Percentiles rank a stretch among this genome's conserved stretches.
Conservation (phyloP, 2,329 filamentous ascomycete species). For the Byssothecium circinans region DNA sequence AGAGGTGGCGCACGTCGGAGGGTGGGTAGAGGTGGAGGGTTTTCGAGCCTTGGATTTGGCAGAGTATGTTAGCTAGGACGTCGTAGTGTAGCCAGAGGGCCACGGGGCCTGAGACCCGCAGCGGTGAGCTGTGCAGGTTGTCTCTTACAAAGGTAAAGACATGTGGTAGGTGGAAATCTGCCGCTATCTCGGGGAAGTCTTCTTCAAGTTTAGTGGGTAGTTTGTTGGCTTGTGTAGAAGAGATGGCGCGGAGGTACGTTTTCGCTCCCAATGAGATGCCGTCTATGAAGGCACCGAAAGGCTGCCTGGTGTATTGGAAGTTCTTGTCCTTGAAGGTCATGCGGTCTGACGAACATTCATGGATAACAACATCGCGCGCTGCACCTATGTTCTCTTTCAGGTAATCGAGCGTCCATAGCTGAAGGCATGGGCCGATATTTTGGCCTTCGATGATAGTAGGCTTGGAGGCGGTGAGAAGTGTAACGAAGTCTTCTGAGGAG, state of each 20-base stretch:
- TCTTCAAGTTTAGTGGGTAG: conserved; percentile 67
- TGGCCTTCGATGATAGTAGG: conserved; percentile 68
- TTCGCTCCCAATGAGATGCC: conserved; percentile 59
- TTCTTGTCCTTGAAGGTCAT: conserved; percentile 87
- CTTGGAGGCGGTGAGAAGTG: conserved; percentile 58
- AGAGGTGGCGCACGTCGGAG: conserved; percentile 67
- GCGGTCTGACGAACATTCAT: conserved; percentile 64
- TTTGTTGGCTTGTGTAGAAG: conserved; percentile 67
- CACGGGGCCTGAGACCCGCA: conserved; percentile 77
- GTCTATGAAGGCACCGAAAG: conserved; percentile 68
- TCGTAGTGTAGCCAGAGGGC: conserved; percentile 93
- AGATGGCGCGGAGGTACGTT: conserved; percentile 79
- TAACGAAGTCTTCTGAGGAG: conserved; percentile 60
- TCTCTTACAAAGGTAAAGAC: conserved; percentile 60
- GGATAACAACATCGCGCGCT: conserved; percentile 66
- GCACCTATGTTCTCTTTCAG: conserved; percentile 55
- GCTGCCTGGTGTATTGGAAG: conserved; percentile 71
- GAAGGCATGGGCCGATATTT: conserved; percentile 67
- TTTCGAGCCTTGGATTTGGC: conserved; percentile 75
- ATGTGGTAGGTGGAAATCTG: conserved; percentile 70
- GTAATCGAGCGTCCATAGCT: conserved; percentile 69
- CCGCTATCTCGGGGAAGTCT: conserved; percentile 71
- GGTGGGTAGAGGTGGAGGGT: conserved; percentile 78
- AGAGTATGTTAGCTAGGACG: conserved; percentile 86
- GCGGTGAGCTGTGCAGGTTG: conserved; percentile 74